These are phyloP conservation scores for Purpureocillium lavendulum DNA, from an alignment of 2,329 filamentous ascomycete genomes.

Conservation along the genomic window DNA sequence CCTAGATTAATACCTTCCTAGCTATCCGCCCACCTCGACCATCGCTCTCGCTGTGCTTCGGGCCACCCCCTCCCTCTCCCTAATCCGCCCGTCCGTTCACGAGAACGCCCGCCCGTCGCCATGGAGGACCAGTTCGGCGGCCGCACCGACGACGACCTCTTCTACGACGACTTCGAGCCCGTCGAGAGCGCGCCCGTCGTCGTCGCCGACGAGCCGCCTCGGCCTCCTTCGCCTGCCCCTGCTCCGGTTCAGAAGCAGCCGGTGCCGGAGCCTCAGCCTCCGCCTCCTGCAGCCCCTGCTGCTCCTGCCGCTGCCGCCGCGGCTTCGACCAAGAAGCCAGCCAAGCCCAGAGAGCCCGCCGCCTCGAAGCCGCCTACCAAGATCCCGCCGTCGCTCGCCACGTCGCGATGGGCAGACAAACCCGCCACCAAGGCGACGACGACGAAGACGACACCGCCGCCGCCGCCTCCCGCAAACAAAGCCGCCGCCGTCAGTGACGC, in stretches of 20 bases:
- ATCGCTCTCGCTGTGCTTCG: too few relatives aligned
- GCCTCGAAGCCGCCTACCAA: background rate
- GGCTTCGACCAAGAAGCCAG: background rate
- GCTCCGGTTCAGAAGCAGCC: constrained; percentile 2
- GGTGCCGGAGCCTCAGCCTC: constrained; percentile 9
- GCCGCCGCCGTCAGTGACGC: constrained; percentile 5
- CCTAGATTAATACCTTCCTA: too few relatives aligned
- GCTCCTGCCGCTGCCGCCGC: background rate
- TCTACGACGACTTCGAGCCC: constrained; percentile 54
- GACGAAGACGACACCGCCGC: background rate
- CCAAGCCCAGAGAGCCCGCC: constrained; percentile 3
- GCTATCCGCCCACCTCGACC: too few relatives aligned
- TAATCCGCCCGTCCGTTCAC: too few relatives aligned
- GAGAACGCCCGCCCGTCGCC: too few relatives aligned
- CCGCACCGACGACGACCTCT: constrained; percentile 54
- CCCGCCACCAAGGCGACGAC: constrained; percentile 7
- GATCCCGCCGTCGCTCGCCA: constrained; percentile 14
- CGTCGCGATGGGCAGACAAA: constrained; percentile 24
- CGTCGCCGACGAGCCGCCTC: constrained; percentile 8
- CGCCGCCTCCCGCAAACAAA: constrained; percentile 4
- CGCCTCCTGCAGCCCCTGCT: constrained; percentile 3
- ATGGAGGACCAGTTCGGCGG: constrained; percentile 57
- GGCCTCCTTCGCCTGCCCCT: too few relatives aligned
- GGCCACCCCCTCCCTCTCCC: too few relatives aligned
- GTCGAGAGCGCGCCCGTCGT: constrained; percentile 29